Evolutionary conservation across 257 asterid genomes (phyloP).

Genomic region (Oldenlandia corymbosa): DNA sequence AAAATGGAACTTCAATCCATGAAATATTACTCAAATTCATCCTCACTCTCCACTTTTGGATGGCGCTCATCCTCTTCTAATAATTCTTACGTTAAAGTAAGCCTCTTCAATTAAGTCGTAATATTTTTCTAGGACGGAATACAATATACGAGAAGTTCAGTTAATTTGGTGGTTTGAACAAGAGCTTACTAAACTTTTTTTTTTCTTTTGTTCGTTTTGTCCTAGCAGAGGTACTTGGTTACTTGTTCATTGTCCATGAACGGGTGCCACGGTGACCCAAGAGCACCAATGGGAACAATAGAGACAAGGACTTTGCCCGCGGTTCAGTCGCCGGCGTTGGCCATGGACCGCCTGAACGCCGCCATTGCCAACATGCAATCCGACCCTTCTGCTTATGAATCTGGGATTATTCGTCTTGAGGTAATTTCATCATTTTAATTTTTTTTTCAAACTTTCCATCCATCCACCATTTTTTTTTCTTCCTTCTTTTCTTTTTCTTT

Average conservation of each 20-base stretch:
- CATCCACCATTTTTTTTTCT: too few species aligned
- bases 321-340: slow-evolving; percentile 42
- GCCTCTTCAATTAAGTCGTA: neutral
- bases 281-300: slow-evolving; percentile 50
- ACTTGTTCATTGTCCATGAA: slow-evolving; percentile 51
- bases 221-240: slow-evolving; percentile 32
- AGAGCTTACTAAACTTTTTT: neutral
- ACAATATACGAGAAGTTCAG: neutral
- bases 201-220: neutral
- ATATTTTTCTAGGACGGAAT: too few species aligned
- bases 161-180: neutral
- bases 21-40: slow-evolving; percentile 33
- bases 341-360: slow-evolving; percentile 56
- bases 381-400: slow-evolving; percentile 31
- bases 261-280: slow-evolving; percentile 57
- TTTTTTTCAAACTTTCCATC: too few species aligned
- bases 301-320: slow-evolving; percentile 59
- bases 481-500: neutral
- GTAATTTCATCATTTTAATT: slow-evolving; percentile 19
- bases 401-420: slow-evolving; percentile 85
- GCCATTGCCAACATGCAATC: slow-evolving; percentile 51
- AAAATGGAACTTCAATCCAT: slow-evolving; percentile 35
- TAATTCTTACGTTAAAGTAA: slow-evolving; percentile 37
- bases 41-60: slow-evolving; percentile 25
- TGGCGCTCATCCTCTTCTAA: slow-evolving; percentile 22